Percentiles rank a stretch among this genome's conserved stretches.
Conservation (phyloP, 1,139 yeast genomes). For the Candida glucosophila region DNA sequence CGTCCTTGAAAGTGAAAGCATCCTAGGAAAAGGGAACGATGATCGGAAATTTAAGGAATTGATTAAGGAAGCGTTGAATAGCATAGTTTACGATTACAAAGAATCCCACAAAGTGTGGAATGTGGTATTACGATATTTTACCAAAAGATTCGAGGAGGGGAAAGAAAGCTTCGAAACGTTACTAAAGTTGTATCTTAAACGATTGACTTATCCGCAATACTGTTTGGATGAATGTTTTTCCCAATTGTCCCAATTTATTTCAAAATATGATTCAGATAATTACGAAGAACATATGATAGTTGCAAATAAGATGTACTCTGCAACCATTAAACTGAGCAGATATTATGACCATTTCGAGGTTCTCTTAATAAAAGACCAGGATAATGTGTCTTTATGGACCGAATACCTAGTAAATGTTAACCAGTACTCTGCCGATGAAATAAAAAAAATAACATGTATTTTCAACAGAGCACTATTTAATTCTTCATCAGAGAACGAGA, state of each 20-base stretch:
- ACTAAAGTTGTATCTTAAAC: slow-evolving; percentile 18
- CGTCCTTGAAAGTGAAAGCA: slow-evolving; percentile 3
- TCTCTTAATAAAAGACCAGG: slow-evolving; percentile 10
- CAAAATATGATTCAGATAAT: slow-evolving; percentile 14
- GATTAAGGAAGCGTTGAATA: slow-evolving; percentile 16
- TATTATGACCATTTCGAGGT: slow-evolving; percentile 21
- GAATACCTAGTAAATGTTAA: slow-evolving; percentile 21
- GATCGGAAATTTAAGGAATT: slow-evolving; percentile 9
- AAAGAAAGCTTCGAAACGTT: slow-evolving; percentile 12
- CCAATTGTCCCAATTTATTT: slow-evolving; percentile 35
- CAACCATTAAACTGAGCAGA: slow-evolving; percentile 18
- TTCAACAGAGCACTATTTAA: slow-evolving; percentile 15
- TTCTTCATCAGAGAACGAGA: slow-evolving; percentile 2
- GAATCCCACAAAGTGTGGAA: slow-evolving; percentile 30
- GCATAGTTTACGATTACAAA: slow-evolving; percentile 25
- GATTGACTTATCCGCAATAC: slow-evolving; percentile 36
- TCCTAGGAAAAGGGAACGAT: slow-evolving; percentile 4
- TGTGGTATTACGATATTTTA: slow-evolving; percentile 10
- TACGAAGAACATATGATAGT: slow-evolving; percentile 32
- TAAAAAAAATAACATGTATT: slow-evolving; percentile 10
- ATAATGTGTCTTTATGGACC: slow-evolving; percentile 16
- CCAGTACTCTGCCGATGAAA: slow-evolving; percentile 10
- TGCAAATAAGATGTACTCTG: slow-evolving; percentile 27
- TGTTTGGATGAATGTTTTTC: slow-evolving; percentile 33
- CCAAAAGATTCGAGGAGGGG: slow-evolving; percentile 5